Conservation (phyloP, 1,284 basidiomycete genomes). For the Cutaneotrichosporon dermatis region DNA sequence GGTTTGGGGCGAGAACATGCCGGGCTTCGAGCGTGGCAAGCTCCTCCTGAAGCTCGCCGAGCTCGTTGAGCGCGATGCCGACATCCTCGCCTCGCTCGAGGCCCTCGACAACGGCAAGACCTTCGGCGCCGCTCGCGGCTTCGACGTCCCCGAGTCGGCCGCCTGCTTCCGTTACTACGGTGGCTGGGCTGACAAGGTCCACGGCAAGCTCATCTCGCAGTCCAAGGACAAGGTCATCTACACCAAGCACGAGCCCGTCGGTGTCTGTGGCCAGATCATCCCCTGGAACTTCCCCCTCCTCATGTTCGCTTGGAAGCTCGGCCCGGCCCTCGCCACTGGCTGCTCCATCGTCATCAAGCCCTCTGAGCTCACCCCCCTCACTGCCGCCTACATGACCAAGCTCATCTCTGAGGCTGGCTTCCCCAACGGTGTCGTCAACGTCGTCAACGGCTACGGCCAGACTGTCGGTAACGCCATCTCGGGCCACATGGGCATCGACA, state of each 20-base stretch:
- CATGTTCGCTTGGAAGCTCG: slow-evolving; percentile 78
- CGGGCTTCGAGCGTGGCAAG: slow-evolving; percentile 60
- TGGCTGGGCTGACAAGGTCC: slow-evolving; percentile 68
- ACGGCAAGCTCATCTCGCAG: slow-evolving; percentile 68
- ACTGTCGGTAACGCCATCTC: slow-evolving; percentile 64
- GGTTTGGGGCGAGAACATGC: slow-evolving; percentile 61
- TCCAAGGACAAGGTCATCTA: slow-evolving; percentile 55
- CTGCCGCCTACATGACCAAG: slow-evolving; percentile 51
- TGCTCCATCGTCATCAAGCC: slow-evolving; percentile 81
- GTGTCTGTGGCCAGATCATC: slow-evolving; percentile 75
- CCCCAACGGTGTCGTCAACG: slow-evolving; percentile 66
- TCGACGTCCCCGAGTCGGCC: slow-evolving; percentile 63
- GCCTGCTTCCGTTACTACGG: slow-evolving; percentile 61
- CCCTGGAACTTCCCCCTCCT: slow-evolving; percentile 66
- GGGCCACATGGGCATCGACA: slow-evolving; percentile 52
- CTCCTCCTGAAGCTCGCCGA: slow-evolving; percentile 64
- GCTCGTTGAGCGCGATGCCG: slow-evolving; percentile 65
- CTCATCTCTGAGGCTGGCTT: slow-evolving; percentile 59
- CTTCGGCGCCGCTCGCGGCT: slow-evolving; percentile 64
- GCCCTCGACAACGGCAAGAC: slow-evolving; percentile 72
- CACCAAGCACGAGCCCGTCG: slow-evolving; percentile 88
- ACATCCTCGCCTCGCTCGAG: slow-evolving; percentile 72
- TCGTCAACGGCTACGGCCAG: slow-evolving; percentile 61
- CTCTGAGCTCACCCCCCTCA: slow-evolving; percentile 84
- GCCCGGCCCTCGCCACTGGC: slow-evolving; percentile 77